Conservation (phyloP, 257 asterid species). For the Rhazya stricta region DNA sequence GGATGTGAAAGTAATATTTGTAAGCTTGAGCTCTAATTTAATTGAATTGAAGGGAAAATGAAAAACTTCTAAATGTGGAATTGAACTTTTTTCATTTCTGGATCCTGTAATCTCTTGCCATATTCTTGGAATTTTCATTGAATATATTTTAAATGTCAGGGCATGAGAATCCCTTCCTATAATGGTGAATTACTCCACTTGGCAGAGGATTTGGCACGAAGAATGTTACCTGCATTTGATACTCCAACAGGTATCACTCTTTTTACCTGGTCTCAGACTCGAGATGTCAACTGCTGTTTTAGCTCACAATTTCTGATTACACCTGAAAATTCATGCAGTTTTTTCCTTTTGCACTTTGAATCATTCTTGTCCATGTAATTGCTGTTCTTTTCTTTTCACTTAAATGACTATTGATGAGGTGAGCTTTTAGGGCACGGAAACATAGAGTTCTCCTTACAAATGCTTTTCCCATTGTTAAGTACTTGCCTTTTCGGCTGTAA, state of each 20-base stretch:
- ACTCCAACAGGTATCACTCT: slow-evolving; percentile 85
- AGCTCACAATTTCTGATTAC: neutral
- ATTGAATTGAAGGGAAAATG: neutral
- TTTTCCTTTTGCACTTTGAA: neutral
- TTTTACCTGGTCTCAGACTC: neutral
- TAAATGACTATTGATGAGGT: neutral
- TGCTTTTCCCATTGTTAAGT: neutral
- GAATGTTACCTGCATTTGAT: slow-evolving; percentile 97
- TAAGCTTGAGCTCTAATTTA: neutral
- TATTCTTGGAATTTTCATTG: slow-evolving; percentile 10
- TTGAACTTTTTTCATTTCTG: neutral
- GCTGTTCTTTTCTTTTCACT: neutral
- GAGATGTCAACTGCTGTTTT: neutral
- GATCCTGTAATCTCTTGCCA: neutral
- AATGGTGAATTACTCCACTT: slow-evolving; percentile 78
- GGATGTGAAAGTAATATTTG: neutral
- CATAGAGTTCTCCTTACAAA: neutral
- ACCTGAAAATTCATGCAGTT: neutral
- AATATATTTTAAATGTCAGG: slow-evolving; percentile 45
- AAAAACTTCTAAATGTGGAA: neutral
- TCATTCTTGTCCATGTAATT: neutral
- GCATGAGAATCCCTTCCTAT: slow-evolving; percentile 88
- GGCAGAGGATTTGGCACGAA: slow-evolving; percentile 89
- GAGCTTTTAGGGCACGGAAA: neutral
- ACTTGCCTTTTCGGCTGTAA: neutral